These are phyloP conservation scores for Paspalum vaginatum DNA, from an alignment of 176 grass and related monocot species.

Conservation along the genomic window DNA sequence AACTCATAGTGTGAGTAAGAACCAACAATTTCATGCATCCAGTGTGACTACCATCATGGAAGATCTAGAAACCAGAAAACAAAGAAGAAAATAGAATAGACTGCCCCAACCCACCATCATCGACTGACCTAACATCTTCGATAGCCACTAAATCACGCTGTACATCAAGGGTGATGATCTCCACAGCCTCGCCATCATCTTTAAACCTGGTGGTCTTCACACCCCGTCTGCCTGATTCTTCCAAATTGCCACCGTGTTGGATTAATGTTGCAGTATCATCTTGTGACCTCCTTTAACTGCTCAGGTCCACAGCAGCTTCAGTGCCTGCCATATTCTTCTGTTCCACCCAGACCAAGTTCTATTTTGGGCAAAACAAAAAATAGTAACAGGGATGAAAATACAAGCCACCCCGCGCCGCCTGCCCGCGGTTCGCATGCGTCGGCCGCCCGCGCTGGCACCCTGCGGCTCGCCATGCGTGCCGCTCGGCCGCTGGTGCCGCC, in stretches of 20 bases:
- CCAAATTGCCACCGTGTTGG: slow-evolving; percentile 57
- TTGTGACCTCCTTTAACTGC: slow-evolving; percentile 40
- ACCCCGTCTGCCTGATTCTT: slow-evolving; percentile 39
- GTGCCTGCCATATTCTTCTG: slow-evolving; percentile 31
- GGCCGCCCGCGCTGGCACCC: too few relatives aligned
- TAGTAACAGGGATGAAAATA: neutral
- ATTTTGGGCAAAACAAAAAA: neutral
- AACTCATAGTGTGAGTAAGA: too few relatives aligned
- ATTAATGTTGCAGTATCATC: slow-evolving; percentile 52
- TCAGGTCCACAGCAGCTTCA: slow-evolving; percentile 20
- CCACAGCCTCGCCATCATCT: slow-evolving; percentile 64
- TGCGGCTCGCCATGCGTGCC: too few relatives aligned
- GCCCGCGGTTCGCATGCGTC: too few relatives aligned
- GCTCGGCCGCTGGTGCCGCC: too few relatives aligned
- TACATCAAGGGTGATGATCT: slow-evolving; percentile 77
- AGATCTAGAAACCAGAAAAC: too few relatives aligned
- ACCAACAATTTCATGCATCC: too few relatives aligned
- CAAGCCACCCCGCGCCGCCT: too few relatives aligned
- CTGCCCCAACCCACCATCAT: slow-evolving; percentile 46
- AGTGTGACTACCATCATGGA: too few relatives aligned
- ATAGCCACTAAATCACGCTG: slow-evolving; percentile 59
- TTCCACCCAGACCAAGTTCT: neutral
- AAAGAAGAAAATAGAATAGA: too few relatives aligned
- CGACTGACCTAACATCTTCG: slow-evolving; percentile 54
- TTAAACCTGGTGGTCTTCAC: slow-evolving; percentile 70